Evolutionary conservation across 176 grass and related monocot species (phyloP).

Genomic region (Juncus effusus): DNA sequence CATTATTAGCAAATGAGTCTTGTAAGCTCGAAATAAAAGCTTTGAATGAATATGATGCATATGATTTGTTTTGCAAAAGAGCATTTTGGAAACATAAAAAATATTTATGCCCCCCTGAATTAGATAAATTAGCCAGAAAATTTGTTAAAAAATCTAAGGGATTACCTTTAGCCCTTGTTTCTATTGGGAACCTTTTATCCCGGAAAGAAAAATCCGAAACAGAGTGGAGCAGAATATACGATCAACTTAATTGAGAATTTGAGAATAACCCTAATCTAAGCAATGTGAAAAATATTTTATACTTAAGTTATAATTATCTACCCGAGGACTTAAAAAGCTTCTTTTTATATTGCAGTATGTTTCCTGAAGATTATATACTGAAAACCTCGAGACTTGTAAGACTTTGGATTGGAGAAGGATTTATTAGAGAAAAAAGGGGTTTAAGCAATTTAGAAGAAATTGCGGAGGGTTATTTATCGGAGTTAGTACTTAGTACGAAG

Average conservation of each 20-base stretch:
- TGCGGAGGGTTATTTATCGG: constrained; percentile 23
- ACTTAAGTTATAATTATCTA: constrained; percentile 23
- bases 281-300: constrained; percentile 31
- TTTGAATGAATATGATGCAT: constrained; percentile 20
- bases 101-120: constrained; percentile 15
- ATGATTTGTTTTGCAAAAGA: constrained; percentile 36
- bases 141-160: constrained; percentile 46
- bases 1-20: constrained; percentile 25
- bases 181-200: constrained; percentile 32
- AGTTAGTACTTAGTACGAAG: constrained; percentile 11
- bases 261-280: constrained; percentile 4
- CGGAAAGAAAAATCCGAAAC: not conserved
- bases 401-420: constrained; percentile 34
- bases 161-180: constrained; percentile 45
- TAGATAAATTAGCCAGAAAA: constrained; percentile 9
- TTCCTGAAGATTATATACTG: not conserved
- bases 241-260: constrained; percentile 37
- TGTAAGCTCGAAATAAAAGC: constrained; percentile 25
- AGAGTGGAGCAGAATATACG: constrained; percentile 38
- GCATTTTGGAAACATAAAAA: constrained; percentile 26
- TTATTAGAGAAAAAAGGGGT: constrained; percentile 5
- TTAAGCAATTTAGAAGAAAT: constrained; percentile 19
- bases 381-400: constrained; percentile 12
- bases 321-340: constrained; percentile 25
- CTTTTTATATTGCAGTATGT: constrained; percentile 36